Conservation (phyloP, 2,329 filamentous ascomycete species). For the Leptographium galeiforme region DNA sequence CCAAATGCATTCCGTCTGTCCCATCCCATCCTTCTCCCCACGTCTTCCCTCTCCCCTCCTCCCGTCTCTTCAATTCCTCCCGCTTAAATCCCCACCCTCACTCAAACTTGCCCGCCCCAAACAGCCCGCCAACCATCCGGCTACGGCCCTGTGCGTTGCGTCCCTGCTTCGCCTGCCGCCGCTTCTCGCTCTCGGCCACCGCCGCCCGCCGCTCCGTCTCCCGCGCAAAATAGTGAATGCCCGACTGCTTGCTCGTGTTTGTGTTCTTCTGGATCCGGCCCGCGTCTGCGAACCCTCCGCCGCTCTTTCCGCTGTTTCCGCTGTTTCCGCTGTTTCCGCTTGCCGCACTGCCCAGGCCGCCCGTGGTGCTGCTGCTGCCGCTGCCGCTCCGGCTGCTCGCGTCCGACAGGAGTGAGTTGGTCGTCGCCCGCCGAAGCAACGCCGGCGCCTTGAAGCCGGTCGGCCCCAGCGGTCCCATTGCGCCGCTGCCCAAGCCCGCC, state of each 20-base stretch:
- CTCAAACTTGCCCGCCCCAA: constrained; percentile 43
- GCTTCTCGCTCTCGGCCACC: constrained; percentile 41
- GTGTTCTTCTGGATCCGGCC: constrained; percentile 29
- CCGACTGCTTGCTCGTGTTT: constrained; percentile 45
- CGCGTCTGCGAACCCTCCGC: constrained; percentile 11
- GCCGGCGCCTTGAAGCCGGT: constrained; percentile 53
- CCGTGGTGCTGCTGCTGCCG: neutral
- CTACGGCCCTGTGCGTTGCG: constrained; percentile 43
- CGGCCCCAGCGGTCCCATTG: constrained; percentile 17
- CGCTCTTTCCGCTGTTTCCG: too few species aligned
- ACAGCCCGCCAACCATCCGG: constrained; percentile 42
- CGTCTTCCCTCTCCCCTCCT: too few species aligned
- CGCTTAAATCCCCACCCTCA: constrained; percentile 15
- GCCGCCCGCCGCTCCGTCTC: constrained; percentile 43
- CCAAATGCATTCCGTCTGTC: too few species aligned
- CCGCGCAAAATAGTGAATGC: constrained; percentile 46
- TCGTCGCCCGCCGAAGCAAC: constrained; percentile 61
- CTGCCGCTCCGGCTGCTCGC: constrained; percentile 18
- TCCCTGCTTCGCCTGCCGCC: constrained; percentile 43
- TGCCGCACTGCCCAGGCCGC: constrained; percentile 4
- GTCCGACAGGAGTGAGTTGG: constrained; percentile 39
- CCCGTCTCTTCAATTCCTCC: too few species aligned
- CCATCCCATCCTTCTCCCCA: too few species aligned
- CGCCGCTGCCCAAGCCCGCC: constrained; percentile 14
- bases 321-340: too few species aligned